Evolutionary conservation across 495 filamentous ascomycete species (phyloP).

Genomic region (Margaritispora aquatica): DNA sequence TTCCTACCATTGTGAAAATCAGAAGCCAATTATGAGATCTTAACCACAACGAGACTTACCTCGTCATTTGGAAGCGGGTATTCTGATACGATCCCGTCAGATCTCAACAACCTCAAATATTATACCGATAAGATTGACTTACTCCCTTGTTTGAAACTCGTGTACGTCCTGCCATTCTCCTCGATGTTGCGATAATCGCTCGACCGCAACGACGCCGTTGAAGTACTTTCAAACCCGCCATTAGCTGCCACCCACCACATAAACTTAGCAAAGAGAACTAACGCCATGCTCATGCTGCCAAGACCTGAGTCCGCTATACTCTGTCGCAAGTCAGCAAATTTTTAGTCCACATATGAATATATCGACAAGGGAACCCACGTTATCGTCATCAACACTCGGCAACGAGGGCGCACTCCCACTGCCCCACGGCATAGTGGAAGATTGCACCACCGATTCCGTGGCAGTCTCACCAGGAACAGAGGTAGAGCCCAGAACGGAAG

Average conservation of each 20-base stretch:
- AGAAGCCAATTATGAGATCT: too few species aligned
- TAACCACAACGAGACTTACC: background rate
- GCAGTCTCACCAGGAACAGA: background rate
- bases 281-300: too few species aligned
- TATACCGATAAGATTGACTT: constrained; percentile 1
- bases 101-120: background rate
- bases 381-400: background rate
- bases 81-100: constrained; percentile 23
- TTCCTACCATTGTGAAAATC: too few species aligned
- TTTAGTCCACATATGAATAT: too few species aligned
- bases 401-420: background rate
- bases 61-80: constrained; percentile 34
- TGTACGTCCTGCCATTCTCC: constrained; percentile 32
- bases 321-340: too few species aligned
- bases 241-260: too few species aligned
- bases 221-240: background rate
- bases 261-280: too few species aligned
- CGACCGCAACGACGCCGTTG: constrained; percentile 1
- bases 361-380: too few species aligned
- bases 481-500: too few species aligned
- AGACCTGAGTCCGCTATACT: too few species aligned
- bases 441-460: too few species aligned
- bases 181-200: constrained; percentile 22
- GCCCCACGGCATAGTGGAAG: background rate
- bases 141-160: constrained; percentile 33